Evolutionary conservation across 2,329 filamentous ascomycete genomes (phyloP).

Genomic region (Sarocladium oryzae): DNA sequence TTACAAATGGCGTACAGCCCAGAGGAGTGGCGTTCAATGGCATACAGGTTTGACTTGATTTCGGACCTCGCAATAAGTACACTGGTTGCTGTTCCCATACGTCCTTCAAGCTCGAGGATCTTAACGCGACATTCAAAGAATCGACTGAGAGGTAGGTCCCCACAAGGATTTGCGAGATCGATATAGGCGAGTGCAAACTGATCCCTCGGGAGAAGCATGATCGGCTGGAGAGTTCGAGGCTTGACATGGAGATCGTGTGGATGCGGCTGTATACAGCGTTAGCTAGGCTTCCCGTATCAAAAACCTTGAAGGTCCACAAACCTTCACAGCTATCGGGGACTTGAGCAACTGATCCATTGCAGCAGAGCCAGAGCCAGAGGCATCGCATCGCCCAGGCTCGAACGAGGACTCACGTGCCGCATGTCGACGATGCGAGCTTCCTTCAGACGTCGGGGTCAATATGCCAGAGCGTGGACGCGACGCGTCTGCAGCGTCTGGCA

Average conservation of each 20-base stretch:
- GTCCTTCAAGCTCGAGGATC: slow-evolving; percentile 56
- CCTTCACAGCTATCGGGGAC: slow-evolving; percentile 46
- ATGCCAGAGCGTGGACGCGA: slow-evolving; percentile 40
- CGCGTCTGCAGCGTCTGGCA: slow-evolving; percentile 38
- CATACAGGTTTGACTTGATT: slow-evolving; percentile 47
- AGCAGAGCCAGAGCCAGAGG: slow-evolving; percentile 25
- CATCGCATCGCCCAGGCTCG: slow-evolving; percentile 28
- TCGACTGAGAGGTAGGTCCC: slow-evolving; percentile 45
- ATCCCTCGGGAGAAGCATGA: slow-evolving; percentile 57
- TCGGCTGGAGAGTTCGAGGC: slow-evolving; percentile 49
- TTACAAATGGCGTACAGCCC: slow-evolving; percentile 63
- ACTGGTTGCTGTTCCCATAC: slow-evolving; percentile 46
- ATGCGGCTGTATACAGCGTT: slow-evolving; percentile 38
- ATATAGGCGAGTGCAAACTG: slow-evolving; percentile 55
- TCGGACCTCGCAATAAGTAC: slow-evolving; percentile 58
- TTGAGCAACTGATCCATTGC: slow-evolving; percentile 48
- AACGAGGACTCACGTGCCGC: slow-evolving; percentile 16
- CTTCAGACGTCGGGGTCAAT: slow-evolving; percentile 34
- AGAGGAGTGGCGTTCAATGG: slow-evolving; percentile 57
- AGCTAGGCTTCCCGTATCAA: not conserved
- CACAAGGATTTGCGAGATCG: slow-evolving; percentile 46
- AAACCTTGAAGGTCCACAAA: slow-evolving; percentile 22
- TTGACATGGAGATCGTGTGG: slow-evolving; percentile 46
- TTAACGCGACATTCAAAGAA: slow-evolving; percentile 57
- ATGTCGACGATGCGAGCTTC: slow-evolving; percentile 29